Conservation (phyloP, 768 basidiomycete species). For the Tubosaeta sp. region DNA sequence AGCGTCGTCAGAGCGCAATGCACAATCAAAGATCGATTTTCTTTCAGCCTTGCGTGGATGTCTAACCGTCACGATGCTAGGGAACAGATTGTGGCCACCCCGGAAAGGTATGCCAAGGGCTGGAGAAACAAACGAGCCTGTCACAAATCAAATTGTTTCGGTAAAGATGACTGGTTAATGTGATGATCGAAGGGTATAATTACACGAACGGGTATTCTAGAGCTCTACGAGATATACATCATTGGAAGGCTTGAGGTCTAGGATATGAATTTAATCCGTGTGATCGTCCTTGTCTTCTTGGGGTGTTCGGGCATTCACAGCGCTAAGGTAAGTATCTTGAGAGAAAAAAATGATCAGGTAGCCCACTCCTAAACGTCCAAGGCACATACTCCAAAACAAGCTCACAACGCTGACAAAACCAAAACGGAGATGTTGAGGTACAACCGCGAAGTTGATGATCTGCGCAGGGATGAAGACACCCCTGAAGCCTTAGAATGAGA, state of each 20-base stretch:
- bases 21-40: too few relatives aligned
- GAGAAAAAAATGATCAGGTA: not conserved
- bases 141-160: not conserved
- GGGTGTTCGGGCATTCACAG: constrained; percentile 39
- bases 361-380: not conserved
- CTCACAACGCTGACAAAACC: constrained; percentile 71
- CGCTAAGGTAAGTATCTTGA: constrained; percentile 60
- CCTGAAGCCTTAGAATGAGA: constrained; percentile 34
- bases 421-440: constrained; percentile 75
- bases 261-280: constrained; percentile 1
- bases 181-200: not conserved
- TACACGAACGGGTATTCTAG: constrained; percentile 8
- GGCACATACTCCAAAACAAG: constrained; percentile 73
- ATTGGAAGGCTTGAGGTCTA: not conserved
- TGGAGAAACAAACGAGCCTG: too few relatives aligned
- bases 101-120: too few relatives aligned
- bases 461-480: constrained; percentile 74
- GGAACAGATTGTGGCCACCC: too few relatives aligned
- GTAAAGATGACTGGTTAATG: not conserved
- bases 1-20: too few relatives aligned
- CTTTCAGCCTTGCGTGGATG: too few relatives aligned
- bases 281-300: constrained; percentile 1
- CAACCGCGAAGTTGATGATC: constrained; percentile 70
- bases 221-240: constrained; percentile 12
- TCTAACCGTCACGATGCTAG: too few relatives aligned